Conservation (phyloP, 345 rosid species). For the Geranium rotundifolium region DNA sequence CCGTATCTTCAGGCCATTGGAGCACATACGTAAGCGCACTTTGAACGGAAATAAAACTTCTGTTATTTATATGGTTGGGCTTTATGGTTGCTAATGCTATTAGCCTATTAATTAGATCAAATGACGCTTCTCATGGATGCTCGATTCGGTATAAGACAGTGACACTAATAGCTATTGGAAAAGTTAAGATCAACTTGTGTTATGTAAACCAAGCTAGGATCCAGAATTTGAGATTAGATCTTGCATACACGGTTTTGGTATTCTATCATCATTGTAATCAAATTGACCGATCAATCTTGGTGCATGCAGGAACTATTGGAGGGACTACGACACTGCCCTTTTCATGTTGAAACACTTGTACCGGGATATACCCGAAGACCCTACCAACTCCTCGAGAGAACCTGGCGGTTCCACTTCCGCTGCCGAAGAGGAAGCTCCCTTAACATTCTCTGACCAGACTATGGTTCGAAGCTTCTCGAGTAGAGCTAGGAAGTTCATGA, state of each 20-base stretch:
- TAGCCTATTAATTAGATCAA: too few relatives aligned
- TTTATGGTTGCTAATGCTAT: too few relatives aligned
- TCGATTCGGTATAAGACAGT: too few relatives aligned
- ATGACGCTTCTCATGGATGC: too few relatives aligned
- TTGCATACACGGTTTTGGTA: too few relatives aligned
- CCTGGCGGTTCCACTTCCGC: constrained; percentile 10
- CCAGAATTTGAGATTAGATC: too few relatives aligned
- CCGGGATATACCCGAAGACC: constrained; percentile 57
- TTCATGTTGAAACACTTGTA: constrained; percentile 82
- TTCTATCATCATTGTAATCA: too few relatives aligned
- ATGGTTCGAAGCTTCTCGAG: constrained; percentile 43
- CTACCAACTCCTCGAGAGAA: constrained; percentile 22
- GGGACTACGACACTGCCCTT: constrained; percentile 85
- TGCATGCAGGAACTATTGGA: constrained; percentile 83
- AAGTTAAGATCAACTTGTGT: too few relatives aligned
- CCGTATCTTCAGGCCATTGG: constrained; percentile 94
- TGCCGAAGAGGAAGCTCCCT: constrained; percentile 63
- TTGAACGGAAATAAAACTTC: not conserved
- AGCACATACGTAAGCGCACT: constrained; percentile 67
- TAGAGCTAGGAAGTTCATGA: constrained; percentile 37
- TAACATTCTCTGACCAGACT: constrained; percentile 54
- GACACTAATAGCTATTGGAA: too few relatives aligned
- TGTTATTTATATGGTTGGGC: too few relatives aligned
- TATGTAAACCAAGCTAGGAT: too few relatives aligned
- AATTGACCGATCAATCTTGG: too few relatives aligned